Conservation (phyloP, 306 rosid genomes). For the Trifolium dubium region DNA sequence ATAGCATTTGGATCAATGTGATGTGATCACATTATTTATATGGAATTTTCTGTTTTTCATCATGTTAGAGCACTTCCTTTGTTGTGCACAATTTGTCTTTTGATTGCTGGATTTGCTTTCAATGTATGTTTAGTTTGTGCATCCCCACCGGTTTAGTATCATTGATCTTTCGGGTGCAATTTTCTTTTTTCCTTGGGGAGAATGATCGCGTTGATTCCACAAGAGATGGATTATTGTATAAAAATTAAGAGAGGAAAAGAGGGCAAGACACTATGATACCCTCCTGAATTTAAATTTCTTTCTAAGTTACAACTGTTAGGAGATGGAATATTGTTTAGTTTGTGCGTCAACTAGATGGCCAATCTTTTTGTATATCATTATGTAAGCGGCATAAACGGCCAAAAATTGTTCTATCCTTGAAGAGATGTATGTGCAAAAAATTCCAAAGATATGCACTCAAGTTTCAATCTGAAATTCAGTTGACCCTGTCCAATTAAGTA, state of each 20-base stretch:
- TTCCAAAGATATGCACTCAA: neutral
- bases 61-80: neutral
- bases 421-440: neutral
- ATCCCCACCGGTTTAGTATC: neutral
- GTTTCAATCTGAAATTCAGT: neutral
- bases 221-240: neutral
- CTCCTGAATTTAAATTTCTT: neutral
- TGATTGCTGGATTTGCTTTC: conserved; percentile 5
- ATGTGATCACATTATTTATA: conserved; percentile 36
- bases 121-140: neutral
- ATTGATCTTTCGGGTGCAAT: conserved; percentile 15
- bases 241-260: conserved; percentile 1
- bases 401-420: neutral
- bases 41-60: conserved; percentile 42
- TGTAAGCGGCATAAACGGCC: neutral
- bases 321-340: no score
- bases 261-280: neutral
- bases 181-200: neutral
- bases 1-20: conserved; percentile 43
- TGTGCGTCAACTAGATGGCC: neutral
- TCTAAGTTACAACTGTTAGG: neutral
- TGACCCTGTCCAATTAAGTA: neutral
- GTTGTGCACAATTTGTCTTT: conserved; percentile 12
- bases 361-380: neutral
- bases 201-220: neutral